Base-by-base conservation (phyloP, 495 filamentous ascomycete species). In the Penicillium robsamsonii region DNA sequence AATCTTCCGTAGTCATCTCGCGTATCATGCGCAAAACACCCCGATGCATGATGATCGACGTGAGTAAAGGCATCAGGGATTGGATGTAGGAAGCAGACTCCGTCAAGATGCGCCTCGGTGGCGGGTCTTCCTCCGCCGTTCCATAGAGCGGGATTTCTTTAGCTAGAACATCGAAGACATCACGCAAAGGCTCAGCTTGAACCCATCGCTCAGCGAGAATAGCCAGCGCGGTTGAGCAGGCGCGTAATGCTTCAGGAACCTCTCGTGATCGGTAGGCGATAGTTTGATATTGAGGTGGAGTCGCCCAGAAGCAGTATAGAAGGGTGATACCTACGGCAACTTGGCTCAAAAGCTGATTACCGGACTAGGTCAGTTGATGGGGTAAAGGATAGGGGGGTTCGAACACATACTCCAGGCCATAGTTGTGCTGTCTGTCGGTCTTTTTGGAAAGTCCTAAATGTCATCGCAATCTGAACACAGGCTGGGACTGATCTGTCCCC, bases 261-360 rank as follows among this genome's bases (percentile, higher is more conserved):
- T 60, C 33, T 30, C 35, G 17, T 2, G 57, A 46, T 10, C 38
- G 47, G 30, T 60, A 63, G n/a, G 45, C 29, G 0, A 52, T 25
- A 1, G 57, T 46, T 27, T 58, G 50, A 27, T 40, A 22, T n/a
- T 48, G 33, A 11, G 47, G 40, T 4, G 60, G 63, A 24, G 60
- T 63, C 30, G 57, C 60, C 63, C 63, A 66, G 29, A 63, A 57
- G 51, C 63, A 66, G 49, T 66, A 66, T 12, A 66, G 49, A 17
- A 66, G 46, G 1, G 55, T 66, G 13, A 66, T 55, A 1, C 63
- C 63, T 5, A 60, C 53, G 1, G 53, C 52, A 15, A 66, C 62
- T 35, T 66, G 63, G 31, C 63, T 63, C 20, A 66, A 35, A 25
- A 66, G 57, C 63, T 66, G 27, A 4, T 13, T 35, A 4, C 22